Evolutionary conservation across 23 red algal genomes (phyloP).

Genomic region (Agarophyton chilense): DNA sequence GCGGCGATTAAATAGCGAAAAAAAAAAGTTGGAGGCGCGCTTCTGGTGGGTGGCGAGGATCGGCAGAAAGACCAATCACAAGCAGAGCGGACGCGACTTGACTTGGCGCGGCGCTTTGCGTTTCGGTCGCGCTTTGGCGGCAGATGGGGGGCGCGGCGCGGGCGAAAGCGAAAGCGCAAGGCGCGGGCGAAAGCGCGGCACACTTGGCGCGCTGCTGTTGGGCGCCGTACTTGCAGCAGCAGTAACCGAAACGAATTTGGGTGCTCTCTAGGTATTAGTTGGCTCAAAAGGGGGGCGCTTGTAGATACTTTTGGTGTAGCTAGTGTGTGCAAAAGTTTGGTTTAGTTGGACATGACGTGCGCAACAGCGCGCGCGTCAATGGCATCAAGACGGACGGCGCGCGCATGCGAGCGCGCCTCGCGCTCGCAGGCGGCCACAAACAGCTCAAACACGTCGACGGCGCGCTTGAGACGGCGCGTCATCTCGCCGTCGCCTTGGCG

Average conservation of each 20-base stretch:
- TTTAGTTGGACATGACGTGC: constrained; percentile 6
- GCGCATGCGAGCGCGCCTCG: neutral
- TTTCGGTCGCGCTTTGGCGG: neutral
- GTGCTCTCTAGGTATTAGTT: no score
- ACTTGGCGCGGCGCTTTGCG: no score
- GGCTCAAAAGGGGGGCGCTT: no score
- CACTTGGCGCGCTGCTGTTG: neutral
- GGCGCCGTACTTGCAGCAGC: no score
- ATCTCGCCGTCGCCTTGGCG: constrained; percentile 22
- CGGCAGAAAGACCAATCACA: constrained; percentile 5
- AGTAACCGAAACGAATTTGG: no score
- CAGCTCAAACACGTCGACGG: constrained; percentile 56
- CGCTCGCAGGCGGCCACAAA: constrained; percentile 30
- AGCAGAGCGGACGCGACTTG: no score
- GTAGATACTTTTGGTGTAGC: no score
- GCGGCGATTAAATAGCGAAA: constrained; percentile 1
- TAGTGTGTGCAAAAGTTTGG: neutral
- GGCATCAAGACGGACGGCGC: neutral
- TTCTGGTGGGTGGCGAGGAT: neutral
- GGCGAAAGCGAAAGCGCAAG: no score
- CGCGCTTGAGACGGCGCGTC: neutral
- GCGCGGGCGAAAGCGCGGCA: neutral
- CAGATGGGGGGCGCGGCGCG: no score
- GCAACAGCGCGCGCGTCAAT: constrained; percentile 11
- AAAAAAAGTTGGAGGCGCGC: no score